These are phyloP conservation scores for Arctium lappa DNA, from an alignment of 129 eudicot genomes.

Conservation along the genomic window DNA sequence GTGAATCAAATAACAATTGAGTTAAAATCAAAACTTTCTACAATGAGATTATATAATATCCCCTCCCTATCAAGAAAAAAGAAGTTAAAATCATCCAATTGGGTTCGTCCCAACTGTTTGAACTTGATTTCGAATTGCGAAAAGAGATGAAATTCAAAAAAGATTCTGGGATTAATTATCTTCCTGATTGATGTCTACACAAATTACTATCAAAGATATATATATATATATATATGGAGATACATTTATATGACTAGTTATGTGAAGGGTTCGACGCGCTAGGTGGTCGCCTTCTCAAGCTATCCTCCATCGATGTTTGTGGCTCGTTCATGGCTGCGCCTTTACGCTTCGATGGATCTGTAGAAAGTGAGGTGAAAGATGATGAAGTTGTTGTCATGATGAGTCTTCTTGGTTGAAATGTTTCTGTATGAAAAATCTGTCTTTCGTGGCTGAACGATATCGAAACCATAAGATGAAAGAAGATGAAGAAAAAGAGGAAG, in stretches of 20 bases:
- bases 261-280: constrained; percentile 75
- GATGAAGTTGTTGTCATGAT: constrained; percentile 27
- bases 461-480: constrained; percentile 23
- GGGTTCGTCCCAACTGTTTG: not conserved
- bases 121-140: not conserved
- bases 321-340: constrained; percentile 33
- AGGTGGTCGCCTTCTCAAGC: constrained; percentile 57
- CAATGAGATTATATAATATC: not conserved
- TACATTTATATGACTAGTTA: constrained; percentile 35
- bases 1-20: constrained; percentile 17
- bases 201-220: constrained; percentile 12
- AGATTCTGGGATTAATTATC: not conserved
- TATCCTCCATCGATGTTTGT: constrained; percentile 44
- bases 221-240: not conserved
- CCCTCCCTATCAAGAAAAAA: constrained; percentile 13
- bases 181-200: constrained; percentile 32
- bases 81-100: constrained; percentile 4
- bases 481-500: constrained; percentile 40
- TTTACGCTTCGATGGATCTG: constrained; percentile 37
- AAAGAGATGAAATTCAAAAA: not conserved
- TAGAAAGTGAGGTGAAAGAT: constrained; percentile 36
- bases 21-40: constrained; percentile 34
- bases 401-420: constrained; percentile 57
- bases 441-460: constrained; percentile 7
- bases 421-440: constrained; percentile 3